Conservation (phyloP, 805 yeast genomes). For the Wickerhamiella kurtzmanii region DNA sequence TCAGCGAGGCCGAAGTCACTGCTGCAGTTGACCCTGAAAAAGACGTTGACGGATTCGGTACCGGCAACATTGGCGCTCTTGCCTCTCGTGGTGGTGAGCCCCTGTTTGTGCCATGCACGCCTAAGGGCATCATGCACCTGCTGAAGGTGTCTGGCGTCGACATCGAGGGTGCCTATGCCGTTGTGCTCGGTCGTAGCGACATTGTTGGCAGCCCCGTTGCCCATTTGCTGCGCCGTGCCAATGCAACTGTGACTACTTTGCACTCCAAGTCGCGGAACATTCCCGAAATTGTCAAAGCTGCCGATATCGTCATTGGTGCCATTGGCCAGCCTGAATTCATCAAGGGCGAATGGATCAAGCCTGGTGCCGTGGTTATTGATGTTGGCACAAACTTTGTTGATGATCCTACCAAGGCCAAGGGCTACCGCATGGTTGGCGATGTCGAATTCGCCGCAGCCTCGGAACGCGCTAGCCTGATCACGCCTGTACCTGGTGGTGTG, state of each 20-base stretch:
- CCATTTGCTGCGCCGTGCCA: constrained; percentile 58
- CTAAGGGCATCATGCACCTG: constrained; percentile 78
- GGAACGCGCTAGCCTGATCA: constrained; percentile 51
- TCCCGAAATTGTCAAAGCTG: constrained; percentile 43
- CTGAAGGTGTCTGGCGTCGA: constrained; percentile 54
- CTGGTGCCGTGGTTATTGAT: constrained; percentile 75
- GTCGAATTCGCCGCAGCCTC: constrained; percentile 67
- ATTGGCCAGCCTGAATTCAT: constrained; percentile 78
- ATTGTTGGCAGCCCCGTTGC: constrained; percentile 94
- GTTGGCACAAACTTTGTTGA: constrained; percentile 88
- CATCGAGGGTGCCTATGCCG: constrained; percentile 70
- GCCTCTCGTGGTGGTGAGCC: constrained; percentile 79
- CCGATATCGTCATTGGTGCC: constrained; percentile 86
- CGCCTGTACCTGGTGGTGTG: constrained; percentile 99
- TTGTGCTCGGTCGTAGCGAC: constrained; percentile 89
- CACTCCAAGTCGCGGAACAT: constrained; percentile 63
- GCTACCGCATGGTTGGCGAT: constrained; percentile 84
- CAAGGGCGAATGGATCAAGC: constrained; percentile 77
- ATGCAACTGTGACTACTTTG: constrained; percentile 74
- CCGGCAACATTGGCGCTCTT: constrained; percentile 78
- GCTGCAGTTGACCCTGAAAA: constrained; percentile 67
- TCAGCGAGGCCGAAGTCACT: constrained; percentile 69
- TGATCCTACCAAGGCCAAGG: constrained; percentile 61
- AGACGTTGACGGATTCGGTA: constrained; percentile 93
- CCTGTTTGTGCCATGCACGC: constrained; percentile 83